A percentile compares a stretch with the other conserved stretches of the same genome.
phyloP scores from a whole-genome alignment of 148 eudicot species.

The Polygonum aviculare region DNA sequence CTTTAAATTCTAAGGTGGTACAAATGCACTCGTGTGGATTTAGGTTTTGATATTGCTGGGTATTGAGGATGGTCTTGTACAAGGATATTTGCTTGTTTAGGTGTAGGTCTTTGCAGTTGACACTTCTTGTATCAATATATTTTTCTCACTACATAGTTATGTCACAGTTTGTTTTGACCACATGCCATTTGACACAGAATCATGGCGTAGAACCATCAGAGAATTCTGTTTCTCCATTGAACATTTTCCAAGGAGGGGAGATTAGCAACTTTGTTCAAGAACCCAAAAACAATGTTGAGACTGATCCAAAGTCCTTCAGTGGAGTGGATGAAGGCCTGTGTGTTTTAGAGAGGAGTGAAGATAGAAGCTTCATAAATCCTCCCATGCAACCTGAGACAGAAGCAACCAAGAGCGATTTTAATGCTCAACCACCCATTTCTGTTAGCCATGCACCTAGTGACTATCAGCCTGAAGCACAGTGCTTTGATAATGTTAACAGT shows the following conservation, averaged over 20 bases:
- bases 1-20: neutral
- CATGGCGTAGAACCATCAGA: slow-evolving; percentile 30
- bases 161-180: neutral
- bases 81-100: neutral
- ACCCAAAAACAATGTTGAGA: slow-evolving; percentile 14
- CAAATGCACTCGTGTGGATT: neutral
- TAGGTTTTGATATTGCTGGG: neutral
- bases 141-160: neutral
- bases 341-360: slow-evolving; percentile 25
- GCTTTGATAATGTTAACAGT: slow-evolving; percentile 24
- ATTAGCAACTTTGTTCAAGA: slow-evolving; percentile 27
- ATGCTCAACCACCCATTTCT: slow-evolving; percentile 37
- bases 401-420: slow-evolving; percentile 48
- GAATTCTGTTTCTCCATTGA: slow-evolving; percentile 24
- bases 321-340: slow-evolving; percentile 22
- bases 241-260: slow-evolving; percentile 29
- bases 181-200: slow-evolving; percentile 29
- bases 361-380: slow-evolving; percentile 23
- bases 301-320: slow-evolving; percentile 18
- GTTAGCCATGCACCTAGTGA: slow-evolving; percentile 27
- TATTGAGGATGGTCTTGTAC: neutral
- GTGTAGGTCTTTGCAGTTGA: neutral
- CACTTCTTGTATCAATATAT: neutral
- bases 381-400: slow-evolving; percentile 28
- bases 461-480: slow-evolving; percentile 44